Evolutionary conservation across 768 basidiomycete species (phyloP).

Genomic region (Suillus bovinus): DNA sequence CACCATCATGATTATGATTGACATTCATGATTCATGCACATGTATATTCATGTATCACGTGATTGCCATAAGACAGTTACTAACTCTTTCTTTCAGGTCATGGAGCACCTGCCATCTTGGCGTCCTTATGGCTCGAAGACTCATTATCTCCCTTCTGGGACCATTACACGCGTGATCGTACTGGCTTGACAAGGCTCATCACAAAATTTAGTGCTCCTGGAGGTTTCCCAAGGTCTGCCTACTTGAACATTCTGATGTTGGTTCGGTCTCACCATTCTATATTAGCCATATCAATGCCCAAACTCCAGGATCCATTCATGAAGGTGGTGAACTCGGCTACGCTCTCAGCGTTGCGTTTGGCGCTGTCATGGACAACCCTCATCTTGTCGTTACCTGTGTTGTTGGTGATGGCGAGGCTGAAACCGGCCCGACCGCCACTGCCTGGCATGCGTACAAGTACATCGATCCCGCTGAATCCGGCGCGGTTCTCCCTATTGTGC

Average conservation of each 20-base stretch:
- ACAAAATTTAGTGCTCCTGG: conserved; percentile 78
- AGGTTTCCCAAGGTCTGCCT: conserved; percentile 72
- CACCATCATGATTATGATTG: background rate
- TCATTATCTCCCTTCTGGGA: conserved; percentile 61
- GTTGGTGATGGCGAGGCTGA: conserved; percentile 91
- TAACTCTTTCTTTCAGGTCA: conserved; percentile 47
- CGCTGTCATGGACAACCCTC: conserved; percentile 88
- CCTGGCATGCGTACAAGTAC: conserved; percentile 89
- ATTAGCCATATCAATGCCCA: conserved; percentile 73
- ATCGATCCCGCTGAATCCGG: conserved; percentile 89
- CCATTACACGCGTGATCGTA: conserved; percentile 52
- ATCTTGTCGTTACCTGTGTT: conserved; percentile 77
- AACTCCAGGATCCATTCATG: conserved; percentile 89
- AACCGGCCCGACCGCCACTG: conserved; percentile 74
- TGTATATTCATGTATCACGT: conserved; percentile 5
- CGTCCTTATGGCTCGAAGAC: conserved; percentile 85
- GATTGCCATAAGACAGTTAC: background rate
- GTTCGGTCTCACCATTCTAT: conserved; percentile 1
- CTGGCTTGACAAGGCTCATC: conserved; percentile 68
- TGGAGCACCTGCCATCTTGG: conserved; percentile 85
- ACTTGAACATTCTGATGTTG: background rate
- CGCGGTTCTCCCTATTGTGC: conserved; percentile 88
- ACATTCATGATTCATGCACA: background rate
- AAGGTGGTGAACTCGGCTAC: conserved; percentile 90
- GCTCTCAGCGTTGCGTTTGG: conserved; percentile 86